phyloP scores from a whole-genome alignment of 441 rosid species.

The Erysimum cheiri region DNA sequence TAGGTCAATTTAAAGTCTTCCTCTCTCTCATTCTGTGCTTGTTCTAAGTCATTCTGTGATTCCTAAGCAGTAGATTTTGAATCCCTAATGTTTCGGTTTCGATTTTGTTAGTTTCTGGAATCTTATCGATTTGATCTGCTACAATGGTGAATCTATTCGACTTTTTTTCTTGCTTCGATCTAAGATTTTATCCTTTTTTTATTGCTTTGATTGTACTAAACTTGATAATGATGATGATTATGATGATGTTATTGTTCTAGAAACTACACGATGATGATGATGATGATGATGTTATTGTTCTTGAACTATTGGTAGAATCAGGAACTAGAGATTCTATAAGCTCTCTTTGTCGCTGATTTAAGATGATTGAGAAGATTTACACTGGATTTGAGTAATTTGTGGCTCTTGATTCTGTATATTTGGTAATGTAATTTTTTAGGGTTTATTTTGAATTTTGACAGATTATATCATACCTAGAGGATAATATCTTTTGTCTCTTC shows the following conservation, averaged over 20 bases:
- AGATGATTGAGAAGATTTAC: background rate
- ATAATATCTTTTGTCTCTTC: constrained; percentile 65
- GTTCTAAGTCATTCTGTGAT: constrained; percentile 5
- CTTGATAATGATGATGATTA: background rate
- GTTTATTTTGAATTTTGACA: constrained; percentile 24
- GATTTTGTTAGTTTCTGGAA: background rate
- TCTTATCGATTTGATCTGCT: background rate
- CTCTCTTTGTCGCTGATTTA: background rate
- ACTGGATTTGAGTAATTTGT: background rate
- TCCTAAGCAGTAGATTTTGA: background rate
- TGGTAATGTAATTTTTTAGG: background rate
- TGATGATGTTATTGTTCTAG: background rate
- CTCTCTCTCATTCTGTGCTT: background rate
- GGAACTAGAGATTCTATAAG: background rate
- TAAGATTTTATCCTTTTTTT: constrained; percentile 14
- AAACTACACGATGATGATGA: background rate
- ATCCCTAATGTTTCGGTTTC: background rate
- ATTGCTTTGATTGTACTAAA: background rate
- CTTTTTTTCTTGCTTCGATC: constrained; percentile 1
- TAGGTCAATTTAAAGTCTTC: constrained; percentile 46
- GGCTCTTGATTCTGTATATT: background rate
- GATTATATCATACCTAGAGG: constrained; percentile 58
- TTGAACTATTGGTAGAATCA: constrained; percentile 4
- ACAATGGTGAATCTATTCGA: background rate
- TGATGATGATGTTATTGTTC: constrained; percentile 5